Conservation (phyloP, 2,329 filamentous ascomycete species). For the Colletotrichum salicis region DNA sequence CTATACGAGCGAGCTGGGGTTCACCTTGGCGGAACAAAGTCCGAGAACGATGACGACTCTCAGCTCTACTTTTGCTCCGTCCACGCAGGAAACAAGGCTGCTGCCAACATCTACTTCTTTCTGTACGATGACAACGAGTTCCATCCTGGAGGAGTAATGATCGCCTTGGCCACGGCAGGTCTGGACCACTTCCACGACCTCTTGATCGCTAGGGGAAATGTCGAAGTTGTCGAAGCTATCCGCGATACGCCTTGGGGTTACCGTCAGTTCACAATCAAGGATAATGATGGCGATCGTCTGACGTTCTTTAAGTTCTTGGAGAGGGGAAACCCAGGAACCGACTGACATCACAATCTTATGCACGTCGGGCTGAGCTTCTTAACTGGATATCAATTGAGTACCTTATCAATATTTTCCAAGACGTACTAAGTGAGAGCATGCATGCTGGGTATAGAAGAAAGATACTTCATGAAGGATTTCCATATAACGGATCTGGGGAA, state of each 20-base stretch:
- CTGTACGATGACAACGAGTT: background rate
- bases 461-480: background rate
- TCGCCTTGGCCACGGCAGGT: constrained; percentile 14
- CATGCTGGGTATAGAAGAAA: too few species aligned
- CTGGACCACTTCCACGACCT: constrained; percentile 1
- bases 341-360: background rate
- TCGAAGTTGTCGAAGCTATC: constrained; percentile 3
- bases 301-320: constrained; percentile 24
- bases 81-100: constrained; percentile 5
- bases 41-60: background rate
- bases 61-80: constrained; percentile 21
- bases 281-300: constrained; percentile 12
- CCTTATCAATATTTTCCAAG: background rate
- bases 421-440: too few species aligned
- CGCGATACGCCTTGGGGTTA: constrained; percentile 16
- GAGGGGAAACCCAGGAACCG: constrained; percentile 16
- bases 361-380: background rate
- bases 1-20: constrained; percentile 14
- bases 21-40: background rate
- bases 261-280: constrained; percentile 20
- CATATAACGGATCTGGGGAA: background rate
- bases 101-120: constrained; percentile 27
- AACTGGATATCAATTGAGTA: background rate
- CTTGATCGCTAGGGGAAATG: background rate
- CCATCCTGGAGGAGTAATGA: constrained; percentile 6